Conservation (phyloP, 192 early-diverging fungal genomes). For the Phlyctochytrium arcticum region DNA sequence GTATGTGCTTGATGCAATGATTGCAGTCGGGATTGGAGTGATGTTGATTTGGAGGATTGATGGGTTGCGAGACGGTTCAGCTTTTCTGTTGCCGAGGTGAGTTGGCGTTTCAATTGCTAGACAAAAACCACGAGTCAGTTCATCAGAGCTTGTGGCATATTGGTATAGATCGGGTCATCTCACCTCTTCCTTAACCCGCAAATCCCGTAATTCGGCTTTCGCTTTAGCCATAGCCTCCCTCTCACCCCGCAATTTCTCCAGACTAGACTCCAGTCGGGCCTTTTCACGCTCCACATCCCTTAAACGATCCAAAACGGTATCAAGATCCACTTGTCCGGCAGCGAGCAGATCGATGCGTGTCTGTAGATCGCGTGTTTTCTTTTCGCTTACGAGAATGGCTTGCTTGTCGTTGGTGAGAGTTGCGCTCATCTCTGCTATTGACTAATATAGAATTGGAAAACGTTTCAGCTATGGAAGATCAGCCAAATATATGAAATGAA, state of each 20-base stretch:
- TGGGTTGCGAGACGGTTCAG: conserved; percentile 42
- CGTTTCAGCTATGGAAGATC: neutral
- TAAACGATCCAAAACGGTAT: conserved; percentile 52
- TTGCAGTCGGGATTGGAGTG: conserved; percentile 24
- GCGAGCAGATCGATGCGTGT: conserved; percentile 51
- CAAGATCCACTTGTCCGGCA: conserved; percentile 43
- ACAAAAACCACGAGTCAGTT: neutral
- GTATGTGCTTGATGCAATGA: conserved; percentile 38
- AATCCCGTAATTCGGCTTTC: conserved; percentile 32
- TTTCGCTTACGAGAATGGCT: conserved; percentile 42
- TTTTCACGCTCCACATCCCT: conserved; percentile 51
- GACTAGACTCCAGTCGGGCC: conserved; percentile 36
- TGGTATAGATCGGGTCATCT: neutral
- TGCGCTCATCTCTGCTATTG: conserved; percentile 56
- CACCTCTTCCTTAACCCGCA: conserved; percentile 40
- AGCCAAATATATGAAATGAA: neutral
- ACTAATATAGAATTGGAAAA: conserved; percentile 1
- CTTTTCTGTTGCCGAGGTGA: conserved; percentile 44
- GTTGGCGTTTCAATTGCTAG: conserved; percentile 44
- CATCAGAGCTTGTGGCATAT: neutral
- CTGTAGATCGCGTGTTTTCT: conserved; percentile 50
- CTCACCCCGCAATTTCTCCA: conserved; percentile 20
- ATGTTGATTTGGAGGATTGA: conserved; percentile 33
- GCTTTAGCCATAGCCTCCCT: conserved; percentile 41
- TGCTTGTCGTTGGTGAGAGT: conserved; percentile 40